Percentiles rank a stretch among this genome's conserved stretches.
Evolutionary conservation across 495 filamentous ascomycete species (phyloP).

Genomic region (Neurospora sp.): DNA sequence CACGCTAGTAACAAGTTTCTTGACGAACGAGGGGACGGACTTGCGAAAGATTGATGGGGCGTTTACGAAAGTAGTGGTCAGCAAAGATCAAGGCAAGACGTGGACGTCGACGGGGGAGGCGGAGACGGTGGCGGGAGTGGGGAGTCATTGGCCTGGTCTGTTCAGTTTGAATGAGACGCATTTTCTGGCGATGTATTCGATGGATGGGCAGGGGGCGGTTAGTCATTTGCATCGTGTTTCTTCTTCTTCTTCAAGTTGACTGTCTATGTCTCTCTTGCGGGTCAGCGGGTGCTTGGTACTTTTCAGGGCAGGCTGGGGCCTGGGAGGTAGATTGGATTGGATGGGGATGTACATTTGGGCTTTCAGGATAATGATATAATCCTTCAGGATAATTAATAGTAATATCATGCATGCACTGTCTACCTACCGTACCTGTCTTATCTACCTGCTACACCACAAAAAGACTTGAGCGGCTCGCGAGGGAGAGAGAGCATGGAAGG

Average conservation of each 20-base stretch:
- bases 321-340: not conserved
- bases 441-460: too few relatives aligned
- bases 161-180: slow-evolving; percentile 20
- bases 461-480: too few relatives aligned
- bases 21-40: slow-evolving; percentile 48
- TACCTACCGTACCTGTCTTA: too few relatives aligned
- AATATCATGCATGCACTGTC: not conserved
- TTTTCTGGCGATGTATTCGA: slow-evolving; percentile 31
- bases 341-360: not conserved
- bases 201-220: slow-evolving; percentile 23
- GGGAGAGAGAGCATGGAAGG: too few relatives aligned
- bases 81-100: not conserved
- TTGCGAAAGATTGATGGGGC: slow-evolving; percentile 14
- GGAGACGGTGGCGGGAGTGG: slow-evolving; percentile 24
- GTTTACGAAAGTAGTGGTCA: slow-evolving; percentile 9
- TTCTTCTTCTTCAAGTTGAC: not conserved
- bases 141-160: slow-evolving; percentile 34
- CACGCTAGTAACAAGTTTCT: slow-evolving; percentile 47
- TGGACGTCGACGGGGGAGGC: slow-evolving; percentile 3
- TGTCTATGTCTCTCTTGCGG: too few relatives aligned
- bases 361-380: not conserved
- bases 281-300: too few relatives aligned
- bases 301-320: not conserved
- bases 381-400: not conserved
- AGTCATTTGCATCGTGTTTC: not conserved